phyloP scores from a whole-genome alignment of 306 rosid genomes.

The Crotalaria pallida region DNA sequence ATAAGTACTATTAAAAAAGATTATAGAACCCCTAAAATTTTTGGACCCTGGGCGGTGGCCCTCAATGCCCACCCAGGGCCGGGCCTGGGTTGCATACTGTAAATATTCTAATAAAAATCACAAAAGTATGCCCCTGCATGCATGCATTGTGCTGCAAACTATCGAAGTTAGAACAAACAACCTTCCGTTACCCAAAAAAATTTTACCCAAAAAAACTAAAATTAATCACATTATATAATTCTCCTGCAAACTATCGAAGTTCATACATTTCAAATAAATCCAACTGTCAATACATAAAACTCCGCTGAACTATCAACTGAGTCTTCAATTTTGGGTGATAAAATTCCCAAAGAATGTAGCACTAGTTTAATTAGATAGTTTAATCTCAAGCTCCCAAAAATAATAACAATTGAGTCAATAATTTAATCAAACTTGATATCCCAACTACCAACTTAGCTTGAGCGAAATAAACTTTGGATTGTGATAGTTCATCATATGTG shows the following conservation, averaged over 20 bases:
- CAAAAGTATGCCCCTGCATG: too few species aligned
- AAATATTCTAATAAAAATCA: too few species aligned
- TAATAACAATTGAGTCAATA: neutral
- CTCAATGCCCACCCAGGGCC: too few species aligned
- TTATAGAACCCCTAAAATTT: too few species aligned
- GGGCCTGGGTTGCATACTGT: too few species aligned
- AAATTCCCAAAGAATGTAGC: neutral
- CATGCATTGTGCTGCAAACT: too few species aligned
- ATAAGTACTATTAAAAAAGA: too few species aligned
- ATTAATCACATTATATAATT: neutral
- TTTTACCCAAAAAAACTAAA: too few species aligned
- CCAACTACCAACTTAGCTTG: neutral
- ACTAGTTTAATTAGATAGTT: neutral
- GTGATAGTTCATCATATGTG: neutral
- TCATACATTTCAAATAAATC: neutral
- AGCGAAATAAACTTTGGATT: neutral
- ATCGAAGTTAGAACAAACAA: too few species aligned
- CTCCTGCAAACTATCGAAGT: neutral
- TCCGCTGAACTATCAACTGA: neutral
- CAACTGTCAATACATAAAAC: neutral
- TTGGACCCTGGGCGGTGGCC: too few species aligned
- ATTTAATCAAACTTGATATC: neutral
- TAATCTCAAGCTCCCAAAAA: neutral
- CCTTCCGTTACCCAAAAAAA: too few species aligned
- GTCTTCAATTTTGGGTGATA: neutral